Conservation (phyloP, 2,329 filamentous ascomycete genomes). For the Lachnellula hyalina region DNA sequence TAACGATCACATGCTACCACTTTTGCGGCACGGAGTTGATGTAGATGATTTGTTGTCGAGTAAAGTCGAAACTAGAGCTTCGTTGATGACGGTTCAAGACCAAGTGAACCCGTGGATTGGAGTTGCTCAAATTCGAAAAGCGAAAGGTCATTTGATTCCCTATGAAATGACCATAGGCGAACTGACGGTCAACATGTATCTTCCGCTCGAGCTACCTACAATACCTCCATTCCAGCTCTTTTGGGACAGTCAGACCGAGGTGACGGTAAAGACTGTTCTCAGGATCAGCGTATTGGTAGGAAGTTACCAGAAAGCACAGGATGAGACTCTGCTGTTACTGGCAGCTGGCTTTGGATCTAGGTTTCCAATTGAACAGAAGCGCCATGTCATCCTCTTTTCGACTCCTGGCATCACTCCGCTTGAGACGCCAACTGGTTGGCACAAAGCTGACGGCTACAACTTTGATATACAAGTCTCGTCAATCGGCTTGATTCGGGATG, state of each 20-base stretch:
- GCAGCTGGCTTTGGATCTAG: conserved; percentile 19
- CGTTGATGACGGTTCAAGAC: conserved; percentile 31
- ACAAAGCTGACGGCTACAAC: not conserved
- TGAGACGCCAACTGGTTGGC: not conserved
- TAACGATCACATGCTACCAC: conserved; percentile 72
- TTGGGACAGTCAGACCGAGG: conserved; percentile 25
- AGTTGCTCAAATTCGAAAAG: conserved; percentile 31
- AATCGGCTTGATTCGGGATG: conserved; percentile 21
- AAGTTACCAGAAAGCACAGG: conserved; percentile 35
- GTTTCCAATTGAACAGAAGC: conserved; percentile 17
- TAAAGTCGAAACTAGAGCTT: conserved; percentile 36
- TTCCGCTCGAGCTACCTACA: conserved; percentile 18
- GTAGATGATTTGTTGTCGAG: conserved; percentile 51
- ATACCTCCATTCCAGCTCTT: conserved; percentile 23
- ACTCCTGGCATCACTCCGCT: not conserved
- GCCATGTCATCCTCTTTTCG: conserved; percentile 18
- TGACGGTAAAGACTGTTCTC: conserved; percentile 33
- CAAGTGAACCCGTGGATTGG: conserved; percentile 35
- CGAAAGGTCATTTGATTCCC: conserved; percentile 46
- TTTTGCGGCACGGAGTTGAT: conserved; percentile 29
- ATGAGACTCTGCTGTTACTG: conserved; percentile 21
- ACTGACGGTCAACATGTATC: conserved; percentile 12
- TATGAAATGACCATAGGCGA: conserved; percentile 32
- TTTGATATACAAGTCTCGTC: not conserved
- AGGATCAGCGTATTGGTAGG: conserved; percentile 41